Evolutionary conservation across 129 eudicot genomes (phyloP).

Genomic region (Saussurea involucrata): DNA sequence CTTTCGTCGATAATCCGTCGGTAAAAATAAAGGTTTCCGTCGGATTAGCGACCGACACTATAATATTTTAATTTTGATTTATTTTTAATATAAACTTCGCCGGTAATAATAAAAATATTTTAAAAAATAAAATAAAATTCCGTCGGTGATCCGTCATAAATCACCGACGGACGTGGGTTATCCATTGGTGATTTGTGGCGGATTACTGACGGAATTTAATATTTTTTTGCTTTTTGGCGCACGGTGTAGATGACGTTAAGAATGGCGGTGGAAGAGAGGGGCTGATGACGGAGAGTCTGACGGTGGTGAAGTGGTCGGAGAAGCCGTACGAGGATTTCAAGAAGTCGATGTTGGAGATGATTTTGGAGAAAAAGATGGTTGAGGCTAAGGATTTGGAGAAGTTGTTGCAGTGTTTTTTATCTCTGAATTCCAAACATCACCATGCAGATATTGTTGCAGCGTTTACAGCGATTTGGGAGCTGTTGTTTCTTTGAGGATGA

Average conservation of each 20-base stretch:
- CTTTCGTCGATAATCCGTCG: too few species aligned
- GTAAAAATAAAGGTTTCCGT: too few species aligned
- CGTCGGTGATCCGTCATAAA: too few species aligned
- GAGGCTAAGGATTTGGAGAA: slow-evolving; percentile 61
- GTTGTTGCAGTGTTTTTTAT: slow-evolving; percentile 59
- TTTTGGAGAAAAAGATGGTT: slow-evolving; percentile 59
- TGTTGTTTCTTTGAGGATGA: slow-evolving; percentile 16
- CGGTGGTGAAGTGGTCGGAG: slow-evolving; percentile 61
- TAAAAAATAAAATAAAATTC: too few species aligned
- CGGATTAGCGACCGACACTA: too few species aligned
- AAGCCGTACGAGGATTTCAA: slow-evolving; percentile 74
- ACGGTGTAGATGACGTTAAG: not conserved
- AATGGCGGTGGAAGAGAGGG: slow-evolving; percentile 11
- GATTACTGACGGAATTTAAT: too few species aligned
- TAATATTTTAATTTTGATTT: too few species aligned
- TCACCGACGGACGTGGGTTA: too few species aligned
- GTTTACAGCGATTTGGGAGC: slow-evolving; percentile 62
- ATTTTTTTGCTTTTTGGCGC: too few species aligned
- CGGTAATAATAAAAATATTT: too few species aligned
- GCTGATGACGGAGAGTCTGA: slow-evolving; percentile 48
- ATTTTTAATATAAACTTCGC: too few species aligned
- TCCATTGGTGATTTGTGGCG: too few species aligned
- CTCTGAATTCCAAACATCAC: slow-evolving; percentile 55
- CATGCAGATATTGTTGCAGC: slow-evolving; percentile 60
- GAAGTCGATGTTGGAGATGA: slow-evolving; percentile 80